phyloP scores from a whole-genome alignment of 1,284 basidiomycete genomes.

The Pholiota adiposa region DNA sequence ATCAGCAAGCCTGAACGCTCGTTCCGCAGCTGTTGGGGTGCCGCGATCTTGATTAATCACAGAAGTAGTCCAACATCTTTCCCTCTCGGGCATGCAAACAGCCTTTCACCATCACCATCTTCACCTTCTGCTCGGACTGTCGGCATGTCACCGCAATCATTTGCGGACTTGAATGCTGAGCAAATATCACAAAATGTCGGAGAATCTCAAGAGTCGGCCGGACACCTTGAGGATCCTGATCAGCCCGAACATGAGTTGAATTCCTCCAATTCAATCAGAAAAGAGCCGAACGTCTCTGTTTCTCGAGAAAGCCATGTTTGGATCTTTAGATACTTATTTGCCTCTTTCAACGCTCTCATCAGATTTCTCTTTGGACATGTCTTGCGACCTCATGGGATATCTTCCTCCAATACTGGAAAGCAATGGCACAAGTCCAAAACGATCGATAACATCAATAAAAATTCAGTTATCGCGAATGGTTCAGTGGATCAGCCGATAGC shows the following conservation, averaged over 20 bases:
- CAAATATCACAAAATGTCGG: not conserved
- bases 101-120: constrained; percentile 29
- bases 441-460: not conserved
- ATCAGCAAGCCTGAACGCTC: not conserved
- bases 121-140: constrained; percentile 18
- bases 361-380: not conserved
- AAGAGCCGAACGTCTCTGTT: not conserved
- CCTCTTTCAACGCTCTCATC: constrained; percentile 6
- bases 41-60: constrained; percentile 19
- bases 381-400: not conserved
- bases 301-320: not conserved
- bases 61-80: constrained; percentile 6
- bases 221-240: not conserved
- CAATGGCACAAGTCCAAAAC: not conserved
- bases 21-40: constrained; percentile 8
- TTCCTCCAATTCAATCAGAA: not conserved
- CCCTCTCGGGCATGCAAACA: not conserved
- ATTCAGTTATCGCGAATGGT: not conserved
- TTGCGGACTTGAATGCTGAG: not conserved
- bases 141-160: not conserved
- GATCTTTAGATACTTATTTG: constrained; percentile 7
- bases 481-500: not conserved
- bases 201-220: not conserved
- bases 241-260: not conserved
- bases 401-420: not conserved